Percentiles rank a stretch among this genome's conserved stretches.
These are phyloP conservation scores for Podospora tetraspora DNA, from an alignment of 495 filamentous ascomycete species.

Conservation along the genomic window DNA sequence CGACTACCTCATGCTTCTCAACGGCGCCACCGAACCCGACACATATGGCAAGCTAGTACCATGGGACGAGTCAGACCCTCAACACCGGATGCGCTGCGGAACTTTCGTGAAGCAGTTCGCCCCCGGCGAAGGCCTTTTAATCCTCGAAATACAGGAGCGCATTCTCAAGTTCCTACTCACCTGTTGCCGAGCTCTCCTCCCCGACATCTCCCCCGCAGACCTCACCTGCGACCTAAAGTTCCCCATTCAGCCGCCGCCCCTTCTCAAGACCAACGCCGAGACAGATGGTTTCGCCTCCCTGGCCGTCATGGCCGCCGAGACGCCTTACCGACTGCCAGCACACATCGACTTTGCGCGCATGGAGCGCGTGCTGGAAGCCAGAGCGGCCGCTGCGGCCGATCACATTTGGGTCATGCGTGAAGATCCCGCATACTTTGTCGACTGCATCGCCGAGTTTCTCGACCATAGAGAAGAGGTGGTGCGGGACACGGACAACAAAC, in stretches of 20 bases:
- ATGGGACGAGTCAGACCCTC: too few species aligned
- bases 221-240: neutral
- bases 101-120: too few species aligned
- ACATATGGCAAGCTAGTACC: conserved; percentile 27
- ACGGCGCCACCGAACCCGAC: conserved; percentile 23
- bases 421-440: conserved; percentile 50
- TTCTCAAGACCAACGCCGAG: conserved; percentile 24
- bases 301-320: conserved; percentile 36
- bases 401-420: conserved; percentile 51
- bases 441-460: conserved; percentile 14
- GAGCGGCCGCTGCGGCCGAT: conserved; percentile 38
- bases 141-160: conserved; percentile 44
- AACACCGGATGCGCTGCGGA: too few species aligned
- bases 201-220: conserved; percentile 18
- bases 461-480: conserved; percentile 13
- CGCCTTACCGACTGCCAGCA: conserved; percentile 42
- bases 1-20: conserved; percentile 36
- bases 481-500: conserved; percentile 25
- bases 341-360: conserved; percentile 39
- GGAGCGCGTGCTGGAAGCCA: conserved; percentile 36
- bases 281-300: conserved; percentile 13
- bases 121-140: too few species aligned
- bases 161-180: conserved; percentile 41
- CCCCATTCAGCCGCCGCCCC: conserved; percentile 28
- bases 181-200: conserved; percentile 37